These are phyloP conservation scores for Xylogone sp. DNA, from an alignment of 2,329 filamentous ascomycete species.

Conservation along the genomic window DNA sequence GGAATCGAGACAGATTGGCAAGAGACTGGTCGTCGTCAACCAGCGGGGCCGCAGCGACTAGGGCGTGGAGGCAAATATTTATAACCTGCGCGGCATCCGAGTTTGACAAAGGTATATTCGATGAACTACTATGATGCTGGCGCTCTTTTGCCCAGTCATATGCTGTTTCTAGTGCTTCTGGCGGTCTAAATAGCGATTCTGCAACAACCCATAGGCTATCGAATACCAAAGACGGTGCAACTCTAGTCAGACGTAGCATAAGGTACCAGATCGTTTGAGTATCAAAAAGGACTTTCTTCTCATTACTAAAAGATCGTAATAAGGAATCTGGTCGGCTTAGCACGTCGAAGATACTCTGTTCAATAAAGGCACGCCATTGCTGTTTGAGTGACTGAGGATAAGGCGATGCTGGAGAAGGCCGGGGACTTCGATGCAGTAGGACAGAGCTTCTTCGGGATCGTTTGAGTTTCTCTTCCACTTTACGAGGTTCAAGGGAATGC, in stretches of 20 bases:
- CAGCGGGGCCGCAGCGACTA: constrained; percentile 53
- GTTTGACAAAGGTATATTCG: constrained; percentile 17
- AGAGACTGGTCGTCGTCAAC: constrained; percentile 31
- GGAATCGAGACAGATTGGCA: constrained; percentile 57
- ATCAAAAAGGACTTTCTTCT: constrained; percentile 48
- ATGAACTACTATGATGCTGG: not conserved
- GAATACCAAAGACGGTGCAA: constrained; percentile 54
- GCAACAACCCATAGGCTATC: constrained; percentile 63
- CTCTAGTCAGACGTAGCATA: constrained; percentile 55
- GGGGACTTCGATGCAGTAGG: constrained; percentile 1
- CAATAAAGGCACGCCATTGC: constrained; percentile 57
- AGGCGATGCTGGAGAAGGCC: not conserved
- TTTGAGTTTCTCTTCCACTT: constrained; percentile 8
- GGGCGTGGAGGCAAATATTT: constrained; percentile 59
- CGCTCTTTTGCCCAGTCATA: constrained; percentile 21
- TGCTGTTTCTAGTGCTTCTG: constrained; percentile 25
- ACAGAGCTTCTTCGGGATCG: not conserved
- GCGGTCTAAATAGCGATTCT: constrained; percentile 53
- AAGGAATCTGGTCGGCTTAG: constrained; percentile 54
- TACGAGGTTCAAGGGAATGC: constrained; percentile 39
- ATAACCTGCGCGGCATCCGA: constrained; percentile 24
- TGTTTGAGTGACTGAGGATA: constrained; percentile 8
- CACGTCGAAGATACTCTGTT: constrained; percentile 62
- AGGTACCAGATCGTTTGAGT: constrained; percentile 61
- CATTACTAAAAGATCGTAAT: constrained; percentile 52